Evolutionary conservation across 2,329 filamentous ascomycete genomes (phyloP), one percentile per base, ranked within the genome.

Genomic region (Dothideomycetidae sp.): DNA sequence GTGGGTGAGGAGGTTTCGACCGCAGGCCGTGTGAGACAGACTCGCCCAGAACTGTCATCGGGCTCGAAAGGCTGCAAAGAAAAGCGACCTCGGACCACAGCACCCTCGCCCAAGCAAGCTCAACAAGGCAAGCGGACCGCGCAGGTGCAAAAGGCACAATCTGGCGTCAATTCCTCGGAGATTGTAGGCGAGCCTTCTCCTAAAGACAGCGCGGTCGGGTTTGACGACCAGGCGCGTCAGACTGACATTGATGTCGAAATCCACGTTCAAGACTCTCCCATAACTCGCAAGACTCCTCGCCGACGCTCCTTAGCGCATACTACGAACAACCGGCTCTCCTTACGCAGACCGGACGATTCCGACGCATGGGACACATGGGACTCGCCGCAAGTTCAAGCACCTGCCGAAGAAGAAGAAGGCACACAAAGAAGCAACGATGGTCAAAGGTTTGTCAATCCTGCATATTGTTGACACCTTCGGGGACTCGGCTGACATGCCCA

Each of bases 1-100:
- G 85, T 98, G 5, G 90, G 90, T 15, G 90, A 98, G 38, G 90
- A 98, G 61, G 82, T 77, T 11, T 19, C 40, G 14, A 39, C 39
- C 12, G 34, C 37, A 11, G 39, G 34, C 10, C 35, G 34, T 5
- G 29, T 34, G 12, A 34, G 43, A 23, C 39, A 36, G 12, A 40
- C 38, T 7, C 17, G 36, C 19, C 39, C 37, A 19, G 33, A 38
- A 7, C 28, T 30, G 30, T 30, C 36, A 23, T 12, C 40, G 35
- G 4, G 33, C 16, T 15, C 31, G 30, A 18, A 29, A 18, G 14
- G 21, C 17, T 5, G 35, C 14, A 13, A 29, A 29, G 16, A 40
- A 13, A 34, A 38, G 36, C 14, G 37, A 15, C 3, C 31, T 18
- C 16, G 37, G 33, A n/a, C 23, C 14, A 10, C 26, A 32, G 26